Base-by-base conservation (phyloP, 805 yeast species). In the Crinitomyces ghanaensis region DNA sequence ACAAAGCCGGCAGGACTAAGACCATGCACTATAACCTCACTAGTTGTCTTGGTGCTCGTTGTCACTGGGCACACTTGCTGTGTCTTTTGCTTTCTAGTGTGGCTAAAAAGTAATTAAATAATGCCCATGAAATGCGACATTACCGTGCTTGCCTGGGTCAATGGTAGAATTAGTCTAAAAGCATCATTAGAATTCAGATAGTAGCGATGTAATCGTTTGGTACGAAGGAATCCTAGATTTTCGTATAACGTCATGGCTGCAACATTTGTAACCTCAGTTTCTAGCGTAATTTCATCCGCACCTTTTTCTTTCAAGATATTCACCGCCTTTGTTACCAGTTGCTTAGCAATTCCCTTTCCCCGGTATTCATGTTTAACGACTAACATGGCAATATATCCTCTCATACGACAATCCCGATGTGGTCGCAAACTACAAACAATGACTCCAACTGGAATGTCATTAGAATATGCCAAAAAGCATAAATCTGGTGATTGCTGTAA, bases 361-460 rank as follows among this genome's bases (percentile, higher is more conserved):
- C 98, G 62, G 51, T 66, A 75, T 11, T 57, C 51, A 24, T 74
- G 72, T 32, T 76, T 75, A 8, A 88, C 93, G 0, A 93, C 95
- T 35, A 91, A 60, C 98, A 91, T 91, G 2, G 96, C 98, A 19
- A 91, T 86, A 50, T 91, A 91, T 0, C 98, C 98, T 39, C 98
- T 66, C 44, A 65, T 51, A 39, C 95, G 64, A 7, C 72, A 76
- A 15, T 68, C 65, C 38, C 88, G 66, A 56, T 88, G 96, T 1
- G 70, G 62, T 42, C 81, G 93, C 8, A 75, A 71, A 48, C 85
- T 83, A 33, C 93, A 76, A 5, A 91, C 81, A 5, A 88, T 75
- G 24, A 79, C 82, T 3, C 96, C 98, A n/a, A 86, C 50, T 1
- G 49, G 47, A 7, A 48, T 51, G 13, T 26, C 44, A 30, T 62